Conservation (phyloP, 2,329 filamentous ascomycete species). For the Colletotrichum spaethianum region DNA sequence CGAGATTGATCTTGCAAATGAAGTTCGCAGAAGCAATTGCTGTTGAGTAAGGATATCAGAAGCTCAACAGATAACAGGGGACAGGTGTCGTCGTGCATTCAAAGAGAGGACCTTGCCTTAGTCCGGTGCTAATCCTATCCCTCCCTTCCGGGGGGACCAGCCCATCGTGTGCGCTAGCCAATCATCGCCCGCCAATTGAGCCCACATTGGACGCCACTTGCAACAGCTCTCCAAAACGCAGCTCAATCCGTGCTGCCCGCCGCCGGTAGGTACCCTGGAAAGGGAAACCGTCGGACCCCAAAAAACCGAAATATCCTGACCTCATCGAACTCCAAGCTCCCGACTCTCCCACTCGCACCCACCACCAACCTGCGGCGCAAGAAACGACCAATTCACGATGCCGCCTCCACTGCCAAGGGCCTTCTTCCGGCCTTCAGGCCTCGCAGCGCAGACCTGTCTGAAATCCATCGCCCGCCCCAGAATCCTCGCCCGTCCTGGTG, state of each 20-base stretch:
- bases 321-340: constrained; percentile 22
- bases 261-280: constrained; percentile 19
- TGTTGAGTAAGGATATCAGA: constrained; percentile 1
- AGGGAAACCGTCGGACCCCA: neutral
- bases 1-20: too few relatives aligned
- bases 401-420: constrained; percentile 23
- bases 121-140: neutral
- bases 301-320: constrained; percentile 36
- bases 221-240: constrained; percentile 15
- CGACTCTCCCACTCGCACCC: constrained; percentile 13
- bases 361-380: neutral
- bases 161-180: neutral
- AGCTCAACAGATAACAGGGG: constrained; percentile 24
- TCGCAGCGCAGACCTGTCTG: constrained; percentile 5
- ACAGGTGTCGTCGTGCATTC: constrained; percentile 35
- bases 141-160: constrained; percentile 26
- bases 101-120: neutral
- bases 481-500: neutral
- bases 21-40: neutral
- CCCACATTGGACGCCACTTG: constrained; percentile 14
- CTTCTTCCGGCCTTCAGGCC: constrained; percentile 10
- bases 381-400: constrained; percentile 8
- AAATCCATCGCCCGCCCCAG: neutral
- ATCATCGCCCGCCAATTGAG: neutral
- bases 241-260: neutral